Conservation (phyloP, 176 grass and related monocot genomes). For the Musa itinerans region DNA sequence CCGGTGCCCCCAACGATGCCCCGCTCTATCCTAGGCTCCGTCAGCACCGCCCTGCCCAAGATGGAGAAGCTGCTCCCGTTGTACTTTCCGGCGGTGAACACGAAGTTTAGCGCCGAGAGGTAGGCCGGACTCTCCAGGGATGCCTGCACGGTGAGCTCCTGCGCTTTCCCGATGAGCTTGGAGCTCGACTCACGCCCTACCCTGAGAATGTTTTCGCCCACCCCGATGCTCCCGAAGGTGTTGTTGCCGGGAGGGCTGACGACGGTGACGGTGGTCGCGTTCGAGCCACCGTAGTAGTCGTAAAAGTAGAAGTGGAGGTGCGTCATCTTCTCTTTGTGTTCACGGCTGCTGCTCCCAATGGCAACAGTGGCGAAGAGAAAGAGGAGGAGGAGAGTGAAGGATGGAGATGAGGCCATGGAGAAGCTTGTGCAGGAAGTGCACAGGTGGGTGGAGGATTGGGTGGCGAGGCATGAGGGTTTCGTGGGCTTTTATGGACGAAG, state of each 20-base stretch:
- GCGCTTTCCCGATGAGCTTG: conserved; percentile 24
- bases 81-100: conserved; percentile 17
- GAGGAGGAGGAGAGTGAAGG: not conserved
- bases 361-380: not conserved
- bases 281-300: conserved; percentile 17
- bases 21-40: conserved; percentile 25
- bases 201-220: conserved; percentile 22
- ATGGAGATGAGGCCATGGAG: not conserved
- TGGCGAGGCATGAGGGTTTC: too few species aligned
- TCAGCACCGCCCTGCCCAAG: conserved; percentile 16
- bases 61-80: conserved; percentile 33
- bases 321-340: not conserved
- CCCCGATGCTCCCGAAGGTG: conserved; percentile 16
- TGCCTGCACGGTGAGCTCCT: conserved; percentile 24
- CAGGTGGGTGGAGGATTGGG: too few species aligned
- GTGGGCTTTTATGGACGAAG: too few species aligned
- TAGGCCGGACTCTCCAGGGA: conserved; percentile 9
- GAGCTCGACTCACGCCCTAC: conserved; percentile 20
- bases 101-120: conserved; percentile 21
- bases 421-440: too few species aligned
- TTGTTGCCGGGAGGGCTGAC: not conserved
- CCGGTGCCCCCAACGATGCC: conserved; percentile 35
- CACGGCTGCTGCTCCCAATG: too few species aligned
- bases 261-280: not conserved
- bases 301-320: conserved; percentile 30